A percentile compares a stretch with the other conserved stretches of the same genome.
phyloP scores from a whole-genome alignment of 805 yeast genomes.

The Kuraishia capsulata region DNA sequence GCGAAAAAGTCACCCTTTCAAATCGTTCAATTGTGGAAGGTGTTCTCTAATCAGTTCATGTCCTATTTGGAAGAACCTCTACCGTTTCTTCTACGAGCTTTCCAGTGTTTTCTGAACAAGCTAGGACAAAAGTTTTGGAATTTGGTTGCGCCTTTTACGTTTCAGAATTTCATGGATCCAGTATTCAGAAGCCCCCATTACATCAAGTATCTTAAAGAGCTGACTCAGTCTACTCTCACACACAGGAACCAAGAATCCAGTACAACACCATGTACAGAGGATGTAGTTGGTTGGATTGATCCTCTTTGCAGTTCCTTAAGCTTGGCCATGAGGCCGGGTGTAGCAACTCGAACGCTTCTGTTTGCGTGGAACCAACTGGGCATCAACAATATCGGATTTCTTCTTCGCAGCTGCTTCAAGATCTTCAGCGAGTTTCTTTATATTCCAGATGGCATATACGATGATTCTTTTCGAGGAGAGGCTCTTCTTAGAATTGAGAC shows the following conservation, averaged over 20 bases:
- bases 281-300: slow-evolving; percentile 48
- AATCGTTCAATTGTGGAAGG: slow-evolving; percentile 25
- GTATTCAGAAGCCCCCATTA: slow-evolving; percentile 47
- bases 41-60: slow-evolving; percentile 43
- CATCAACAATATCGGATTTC: background rate
- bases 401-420: background rate
- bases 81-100: slow-evolving; percentile 45
- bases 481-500: background rate
- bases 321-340: background rate
- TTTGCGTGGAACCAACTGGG: background rate
- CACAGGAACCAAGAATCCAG: slow-evolving; percentile 3
- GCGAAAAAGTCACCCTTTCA: slow-evolving; percentile 15
- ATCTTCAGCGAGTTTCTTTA: background rate
- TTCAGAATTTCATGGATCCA: slow-evolving; percentile 48
- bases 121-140: slow-evolving; percentile 46
- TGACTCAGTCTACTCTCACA: slow-evolving; percentile 9
- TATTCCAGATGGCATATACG: background rate
- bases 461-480: background rate
- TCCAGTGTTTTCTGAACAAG: slow-evolving; percentile 32
- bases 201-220: slow-evolving; percentile 22
- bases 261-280: slow-evolving; percentile 17
- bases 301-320: slow-evolving; percentile 22
- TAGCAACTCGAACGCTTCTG: background rate
- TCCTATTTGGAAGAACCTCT: slow-evolving; percentile 39
- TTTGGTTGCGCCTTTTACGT: slow-evolving; percentile 41